Conservation (phyloP, 305 asterid genomes). For the Salvia sclarea region DNA sequence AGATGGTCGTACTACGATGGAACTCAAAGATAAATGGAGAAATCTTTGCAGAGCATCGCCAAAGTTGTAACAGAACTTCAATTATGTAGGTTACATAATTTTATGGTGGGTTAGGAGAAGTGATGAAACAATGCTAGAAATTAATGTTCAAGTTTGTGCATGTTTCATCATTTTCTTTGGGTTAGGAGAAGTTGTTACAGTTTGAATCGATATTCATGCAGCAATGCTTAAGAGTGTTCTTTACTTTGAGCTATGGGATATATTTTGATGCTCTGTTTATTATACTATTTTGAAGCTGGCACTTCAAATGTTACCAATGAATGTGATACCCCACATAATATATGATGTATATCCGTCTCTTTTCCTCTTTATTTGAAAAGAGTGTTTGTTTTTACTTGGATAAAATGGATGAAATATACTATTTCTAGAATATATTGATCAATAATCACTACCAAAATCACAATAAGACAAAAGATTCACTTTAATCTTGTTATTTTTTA, state of each 20-base stretch:
- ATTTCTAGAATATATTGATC: too few relatives aligned
- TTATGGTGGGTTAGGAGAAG: not conserved
- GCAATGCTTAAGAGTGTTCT: not conserved
- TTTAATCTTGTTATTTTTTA: too few relatives aligned
- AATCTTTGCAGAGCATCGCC: constrained; percentile 42
- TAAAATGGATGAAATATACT: too few relatives aligned
- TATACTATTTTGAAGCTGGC: too few relatives aligned
- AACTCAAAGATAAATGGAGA: constrained; percentile 80
- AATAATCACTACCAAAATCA: too few relatives aligned
- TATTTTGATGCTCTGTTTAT: too few relatives aligned
- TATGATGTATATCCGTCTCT: too few relatives aligned
- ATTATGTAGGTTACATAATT: not conserved
- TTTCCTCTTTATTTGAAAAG: too few relatives aligned
- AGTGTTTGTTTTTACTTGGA: too few relatives aligned
- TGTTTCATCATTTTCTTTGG: not conserved
- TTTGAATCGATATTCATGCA: not conserved
- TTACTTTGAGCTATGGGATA: not conserved
- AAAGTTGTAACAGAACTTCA: not conserved
- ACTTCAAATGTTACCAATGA: not conserved
- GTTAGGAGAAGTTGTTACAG: not conserved
- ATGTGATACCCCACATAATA: not conserved
- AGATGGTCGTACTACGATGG: constrained; percentile 44
- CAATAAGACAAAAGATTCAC: too few relatives aligned
- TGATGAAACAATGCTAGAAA: constrained; percentile 12
- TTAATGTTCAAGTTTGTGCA: too few relatives aligned